phyloP scores from a whole-genome alignment of 805 yeast species.

The Debaryomyces tyrocola region DNA sequence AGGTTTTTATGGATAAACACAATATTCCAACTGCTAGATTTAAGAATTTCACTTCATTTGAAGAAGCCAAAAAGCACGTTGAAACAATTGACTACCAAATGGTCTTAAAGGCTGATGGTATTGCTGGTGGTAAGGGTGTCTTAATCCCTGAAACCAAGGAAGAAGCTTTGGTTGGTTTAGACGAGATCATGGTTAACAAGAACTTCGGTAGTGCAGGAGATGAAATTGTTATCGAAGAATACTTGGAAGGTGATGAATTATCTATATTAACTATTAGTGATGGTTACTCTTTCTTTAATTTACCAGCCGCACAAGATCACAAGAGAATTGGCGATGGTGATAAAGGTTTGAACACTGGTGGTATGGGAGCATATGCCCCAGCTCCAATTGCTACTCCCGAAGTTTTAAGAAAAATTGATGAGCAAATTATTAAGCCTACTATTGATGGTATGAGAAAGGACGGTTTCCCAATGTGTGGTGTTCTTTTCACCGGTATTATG shows the following conservation, averaged over 20 bases:
- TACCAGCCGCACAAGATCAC: slow-evolving; percentile 98
- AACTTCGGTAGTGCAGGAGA: slow-evolving; percentile 94
- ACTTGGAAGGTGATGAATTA: slow-evolving; percentile 93
- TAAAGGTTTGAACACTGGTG: slow-evolving; percentile 95
- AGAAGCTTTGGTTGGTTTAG: slow-evolving; percentile 83
- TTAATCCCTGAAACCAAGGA: slow-evolving; percentile 80
- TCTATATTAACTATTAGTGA: slow-evolving; percentile 90
- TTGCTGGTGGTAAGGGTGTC: slow-evolving; percentile 99
- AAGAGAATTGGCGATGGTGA: slow-evolving; percentile 94
- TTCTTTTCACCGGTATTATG: slow-evolving; percentile 94
- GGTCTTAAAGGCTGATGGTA: slow-evolving; percentile 95
- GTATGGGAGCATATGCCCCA: slow-evolving; percentile 99
- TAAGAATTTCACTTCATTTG: slow-evolving; percentile 75
- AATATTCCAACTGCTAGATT: slow-evolving; percentile 93
- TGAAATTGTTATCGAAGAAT: slow-evolving; percentile 91
- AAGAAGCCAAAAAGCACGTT: slow-evolving; percentile 72
- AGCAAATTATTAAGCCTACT: slow-evolving; percentile 81
- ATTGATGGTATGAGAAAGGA: slow-evolving; percentile 95
- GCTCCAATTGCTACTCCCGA: slow-evolving; percentile 90
- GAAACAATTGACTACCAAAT: slow-evolving; percentile 65
- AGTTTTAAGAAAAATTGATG: slow-evolving; percentile 67
- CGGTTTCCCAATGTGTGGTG: slow-evolving; percentile 93
- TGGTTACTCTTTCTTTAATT: slow-evolving; percentile 85
- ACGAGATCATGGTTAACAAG: slow-evolving; percentile 84
- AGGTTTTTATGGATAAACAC: slow-evolving; percentile 90